phyloP scores from a whole-genome alignment of 345 rosid genomes.

The Hirschfeldia incana region DNA sequence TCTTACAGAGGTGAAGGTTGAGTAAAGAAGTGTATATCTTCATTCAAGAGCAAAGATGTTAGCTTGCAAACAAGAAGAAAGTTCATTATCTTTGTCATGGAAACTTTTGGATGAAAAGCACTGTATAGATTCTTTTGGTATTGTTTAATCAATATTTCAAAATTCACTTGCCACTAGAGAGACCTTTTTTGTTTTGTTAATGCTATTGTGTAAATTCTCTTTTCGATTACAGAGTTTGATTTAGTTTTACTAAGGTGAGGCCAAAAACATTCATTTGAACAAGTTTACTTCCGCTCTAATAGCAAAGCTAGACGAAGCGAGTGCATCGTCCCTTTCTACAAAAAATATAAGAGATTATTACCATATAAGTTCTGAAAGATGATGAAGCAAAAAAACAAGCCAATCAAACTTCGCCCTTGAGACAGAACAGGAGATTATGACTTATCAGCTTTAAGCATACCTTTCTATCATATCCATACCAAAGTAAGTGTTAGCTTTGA shows the following conservation, averaged over 20 bases:
- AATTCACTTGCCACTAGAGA: neutral
- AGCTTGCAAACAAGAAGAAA: neutral
- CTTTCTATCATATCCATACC: constrained; percentile 98
- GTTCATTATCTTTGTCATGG: neutral
- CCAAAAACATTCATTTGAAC: too few relatives aligned
- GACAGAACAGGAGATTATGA: too few relatives aligned
- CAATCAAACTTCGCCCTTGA: too few relatives aligned
- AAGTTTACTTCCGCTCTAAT: too few relatives aligned
- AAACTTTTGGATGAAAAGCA: neutral
- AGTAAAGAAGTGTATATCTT: constrained; percentile 15
- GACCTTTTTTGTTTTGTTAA: neutral
- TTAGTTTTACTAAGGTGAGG: neutral
- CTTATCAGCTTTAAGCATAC: constrained; percentile 41
- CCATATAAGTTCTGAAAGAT: too few relatives aligned
- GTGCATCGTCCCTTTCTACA: too few relatives aligned
- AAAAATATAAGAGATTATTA: too few relatives aligned
- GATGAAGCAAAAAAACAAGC: too few relatives aligned
- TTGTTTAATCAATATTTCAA: neutral
- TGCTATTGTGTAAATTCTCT: neutral
- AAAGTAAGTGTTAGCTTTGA: constrained; percentile 94
- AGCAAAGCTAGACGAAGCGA: too few relatives aligned
- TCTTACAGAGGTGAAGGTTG: constrained; percentile 30
- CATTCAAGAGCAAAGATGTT: neutral
- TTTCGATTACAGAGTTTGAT: neutral
- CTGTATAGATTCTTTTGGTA: neutral